Base-by-base conservation (phyloP, 768 basidiomycete genomes). In the Lactifluus pinguis region DNA sequence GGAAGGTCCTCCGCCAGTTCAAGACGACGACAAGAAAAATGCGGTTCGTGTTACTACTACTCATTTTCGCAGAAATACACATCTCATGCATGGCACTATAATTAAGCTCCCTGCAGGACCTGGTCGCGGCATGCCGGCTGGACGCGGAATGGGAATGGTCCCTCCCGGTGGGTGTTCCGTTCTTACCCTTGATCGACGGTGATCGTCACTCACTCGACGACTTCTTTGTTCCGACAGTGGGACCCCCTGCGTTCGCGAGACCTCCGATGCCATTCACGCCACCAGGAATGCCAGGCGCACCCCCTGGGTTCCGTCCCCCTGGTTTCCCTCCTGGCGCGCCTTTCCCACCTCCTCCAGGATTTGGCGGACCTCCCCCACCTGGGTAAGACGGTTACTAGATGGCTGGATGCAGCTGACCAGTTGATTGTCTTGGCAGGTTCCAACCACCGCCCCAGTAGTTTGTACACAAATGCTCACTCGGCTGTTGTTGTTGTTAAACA, bases 121-220 rank as follows among this genome's bases (percentile, higher is more conserved):
- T 70, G 95, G 95, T 64, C 85, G 92, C 63, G 95, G 95, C 67
- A 87, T 93, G 79, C 92, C 95, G 71, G 95, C 95, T 45, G 95
- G 95, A 66, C 86, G 95, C 68, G 95, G 95, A 59, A 95, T 98
- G 84, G 92, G 92, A 57, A 93, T 92, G 89, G 84, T 91, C 83
- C 89, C 89, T 57, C 86, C 89, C 1, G 82, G 89, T 89, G 72
- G 59, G 87, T 79, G 17, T 41, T 25, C 17, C 55, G 29, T 51
- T 49, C 52, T 44, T 48, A 62, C 61, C 14, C 53, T 44, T 32
- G 42, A 55, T 59, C 54, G 41, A 65, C 42, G 62, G 7, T 25
- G 67, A 65, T 64, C 67, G 52, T 65, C 59, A 53, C 41, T 51
- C 55, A 53, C 56, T 36, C 6, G 53, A 30, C 15, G 10, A 36